Percentiles rank a stretch among this genome's conserved stretches.
Evolutionary conservation across 306 rosid genomes (phyloP).

Genomic region (Senna siamea): DNA sequence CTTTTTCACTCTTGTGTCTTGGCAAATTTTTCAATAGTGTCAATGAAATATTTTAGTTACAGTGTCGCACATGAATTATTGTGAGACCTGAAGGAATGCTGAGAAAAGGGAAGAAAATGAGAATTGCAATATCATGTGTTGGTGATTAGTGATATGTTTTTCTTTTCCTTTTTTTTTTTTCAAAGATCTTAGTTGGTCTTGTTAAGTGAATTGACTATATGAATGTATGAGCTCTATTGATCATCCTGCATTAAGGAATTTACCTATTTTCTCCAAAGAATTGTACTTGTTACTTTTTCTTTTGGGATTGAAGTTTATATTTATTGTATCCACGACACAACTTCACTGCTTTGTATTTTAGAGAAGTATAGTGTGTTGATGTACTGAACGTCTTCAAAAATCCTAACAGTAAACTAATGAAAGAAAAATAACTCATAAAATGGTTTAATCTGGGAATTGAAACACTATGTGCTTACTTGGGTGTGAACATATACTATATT

Average conservation of each 20-base stretch:
- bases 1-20: not conserved
- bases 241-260: not conserved
- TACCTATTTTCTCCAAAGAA: not conserved
- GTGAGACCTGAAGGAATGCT: not conserved
- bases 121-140: not conserved
- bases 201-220: not conserved
- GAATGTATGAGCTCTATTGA: not conserved
- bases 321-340: not conserved
- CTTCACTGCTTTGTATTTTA: not conserved
- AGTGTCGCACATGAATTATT: constrained; percentile 19
- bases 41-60: not conserved
- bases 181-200: not conserved
- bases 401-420: not conserved
- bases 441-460: not conserved
- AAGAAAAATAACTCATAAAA: not conserved
- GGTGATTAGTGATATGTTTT: not conserved
- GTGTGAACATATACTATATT: not conserved
- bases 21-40: not conserved
- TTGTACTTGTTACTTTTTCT: not conserved
- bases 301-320: not conserved
- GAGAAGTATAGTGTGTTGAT: not conserved
- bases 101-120: not conserved
- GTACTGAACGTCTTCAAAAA: not conserved
- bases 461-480: not conserved
- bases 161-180: not conserved